Conservation (phyloP, 805 yeast species). For the Cephaloascus fragrans region DNA sequence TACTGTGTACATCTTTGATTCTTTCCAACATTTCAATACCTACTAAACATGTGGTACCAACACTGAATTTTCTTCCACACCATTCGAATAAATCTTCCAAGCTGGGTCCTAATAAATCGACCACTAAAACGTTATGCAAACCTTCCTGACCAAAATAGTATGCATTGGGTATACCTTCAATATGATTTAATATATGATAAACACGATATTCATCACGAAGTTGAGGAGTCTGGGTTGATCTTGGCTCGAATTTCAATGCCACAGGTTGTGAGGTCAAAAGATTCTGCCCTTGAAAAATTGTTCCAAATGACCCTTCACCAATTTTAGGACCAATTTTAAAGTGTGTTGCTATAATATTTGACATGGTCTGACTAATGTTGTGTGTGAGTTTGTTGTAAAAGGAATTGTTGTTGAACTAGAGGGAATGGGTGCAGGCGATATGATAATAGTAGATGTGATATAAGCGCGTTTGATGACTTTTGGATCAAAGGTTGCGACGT, state of each 20-base stretch:
- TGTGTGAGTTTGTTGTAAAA: too few relatives aligned
- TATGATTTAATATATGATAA: slow-evolving; percentile 71
- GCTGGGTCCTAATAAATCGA: slow-evolving; percentile 91
- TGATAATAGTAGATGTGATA: too few relatives aligned
- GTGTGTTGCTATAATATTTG: slow-evolving; percentile 49
- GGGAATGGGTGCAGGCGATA: too few relatives aligned
- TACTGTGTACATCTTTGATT: slow-evolving; percentile 80
- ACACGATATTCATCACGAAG: slow-evolving; percentile 74
- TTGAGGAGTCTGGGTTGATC: slow-evolving; percentile 79
- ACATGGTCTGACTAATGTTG: slow-evolving; percentile 2
- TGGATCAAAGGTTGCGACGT: too few relatives aligned
- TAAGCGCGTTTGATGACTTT: too few relatives aligned
- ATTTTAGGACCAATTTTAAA: slow-evolving; percentile 76
- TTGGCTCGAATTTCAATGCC: slow-evolving; percentile 74
- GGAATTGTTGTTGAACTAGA: too few relatives aligned
- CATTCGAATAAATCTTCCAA: slow-evolving; percentile 95
- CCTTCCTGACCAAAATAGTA: slow-evolving; percentile 99
- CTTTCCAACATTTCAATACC: slow-evolving; percentile 91
- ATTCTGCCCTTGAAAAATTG: slow-evolving; percentile 74
- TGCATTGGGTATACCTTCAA: slow-evolving; percentile 88
- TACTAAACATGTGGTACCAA: slow-evolving; percentile 86
- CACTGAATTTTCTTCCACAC: slow-evolving; percentile 87
- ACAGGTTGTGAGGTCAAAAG: slow-evolving; percentile 46
- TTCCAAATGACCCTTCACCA: slow-evolving; percentile 85
- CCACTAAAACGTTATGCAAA: slow-evolving; percentile 86